A percentile compares a stretch with the other conserved stretches of the same genome.
phyloP scores from a whole-genome alignment of 1,284 basidiomycete species.

The Malassezia sp. region DNA sequence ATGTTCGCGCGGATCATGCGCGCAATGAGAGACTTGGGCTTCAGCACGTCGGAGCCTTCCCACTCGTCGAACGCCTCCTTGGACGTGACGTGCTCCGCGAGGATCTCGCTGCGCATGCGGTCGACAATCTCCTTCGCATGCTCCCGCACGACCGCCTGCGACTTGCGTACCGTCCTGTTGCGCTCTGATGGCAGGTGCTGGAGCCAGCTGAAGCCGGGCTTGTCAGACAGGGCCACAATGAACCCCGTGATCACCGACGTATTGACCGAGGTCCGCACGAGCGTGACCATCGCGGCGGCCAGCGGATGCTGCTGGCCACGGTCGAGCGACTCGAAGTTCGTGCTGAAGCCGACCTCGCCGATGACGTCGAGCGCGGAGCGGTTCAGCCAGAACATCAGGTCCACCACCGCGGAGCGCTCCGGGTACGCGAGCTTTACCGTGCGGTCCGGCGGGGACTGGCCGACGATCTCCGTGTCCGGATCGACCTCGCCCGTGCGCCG shows the following conservation, averaged over 20 bases:
- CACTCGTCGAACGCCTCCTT: conserved; percentile 27
- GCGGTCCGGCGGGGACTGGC: conserved; percentile 1
- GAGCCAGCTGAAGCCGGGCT: conserved; percentile 29
- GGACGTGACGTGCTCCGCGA: conserved; percentile 18
- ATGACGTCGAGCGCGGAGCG: conserved; percentile 39
- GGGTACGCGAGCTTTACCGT: neutral
- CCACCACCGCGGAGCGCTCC: conserved; percentile 11
- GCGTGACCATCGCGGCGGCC: conserved; percentile 9
- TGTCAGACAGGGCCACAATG: conserved; percentile 18
- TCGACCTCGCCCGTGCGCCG: conserved; percentile 20
- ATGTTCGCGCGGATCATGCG: conserved; percentile 43
- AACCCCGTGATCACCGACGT: conserved; percentile 6
- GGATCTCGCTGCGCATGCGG: conserved; percentile 25
- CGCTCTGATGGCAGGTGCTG: conserved; percentile 28
- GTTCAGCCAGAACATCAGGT: conserved; percentile 27
- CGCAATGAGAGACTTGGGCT: conserved; percentile 12
- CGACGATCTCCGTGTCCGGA: neutral
- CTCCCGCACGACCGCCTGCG: conserved; percentile 21
- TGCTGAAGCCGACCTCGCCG: conserved; percentile 38
- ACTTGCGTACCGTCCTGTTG: conserved; percentile 15
- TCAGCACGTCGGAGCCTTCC: neutral
- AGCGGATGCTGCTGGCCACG: conserved; percentile 18
- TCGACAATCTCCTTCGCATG: conserved; percentile 26
- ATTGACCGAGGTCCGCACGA: conserved; percentile 12
- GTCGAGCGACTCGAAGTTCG: conserved; percentile 28